phyloP scores from a whole-genome alignment of 495 filamentous ascomycete genomes.

The Xylaria sp. region DNA sequence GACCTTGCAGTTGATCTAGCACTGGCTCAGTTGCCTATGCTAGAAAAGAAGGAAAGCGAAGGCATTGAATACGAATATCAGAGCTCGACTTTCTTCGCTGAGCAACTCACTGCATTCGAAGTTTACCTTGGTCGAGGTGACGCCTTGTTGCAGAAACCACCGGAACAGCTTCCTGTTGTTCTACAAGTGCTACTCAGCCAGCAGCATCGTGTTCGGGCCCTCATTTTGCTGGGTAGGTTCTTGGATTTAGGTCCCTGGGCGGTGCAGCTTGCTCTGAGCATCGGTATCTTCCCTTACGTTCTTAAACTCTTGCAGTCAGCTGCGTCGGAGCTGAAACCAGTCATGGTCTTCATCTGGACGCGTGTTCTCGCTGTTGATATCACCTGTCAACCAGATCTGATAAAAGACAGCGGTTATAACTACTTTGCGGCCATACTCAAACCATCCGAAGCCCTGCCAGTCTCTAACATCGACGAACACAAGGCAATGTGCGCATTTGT shows the following conservation, averaged over 20 bases:
- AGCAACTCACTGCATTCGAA: conserved; percentile 97
- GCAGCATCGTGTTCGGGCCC: conserved; percentile 87
- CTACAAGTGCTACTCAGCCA: conserved; percentile 96
- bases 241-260: conserved; percentile 97
- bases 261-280: conserved; percentile 92
- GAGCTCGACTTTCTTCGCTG: conserved; percentile 94
- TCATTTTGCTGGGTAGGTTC: conserved; percentile 93
- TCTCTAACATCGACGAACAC: conserved; percentile 87
- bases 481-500: conserved; percentile 99
- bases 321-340: conserved; percentile 91
- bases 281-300: conserved; percentile 98
- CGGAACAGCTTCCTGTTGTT: conserved; percentile 94
- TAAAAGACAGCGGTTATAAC: conserved; percentile 95
- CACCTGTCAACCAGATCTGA: conserved; percentile 86
- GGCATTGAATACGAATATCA: conserved; percentile 87
- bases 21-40: conserved; percentile 84
- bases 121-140: conserved; percentile 89
- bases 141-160: conserved; percentile 80
- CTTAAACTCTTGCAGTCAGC: conserved; percentile 95
- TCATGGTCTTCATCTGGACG: conserved; percentile 99
- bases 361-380: conserved; percentile 94
- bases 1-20: conserved; percentile 97
- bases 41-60: conserved; percentile 73
- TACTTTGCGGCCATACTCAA: conserved; percentile 94
- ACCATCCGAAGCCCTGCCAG: conserved; percentile 79